A percentile compares a stretch with the other conserved stretches of the same genome.
Evolutionary conservation across 2,329 filamentous ascomycete species (phyloP).

Genomic region (Sclerotinia sclerotiorum): DNA sequence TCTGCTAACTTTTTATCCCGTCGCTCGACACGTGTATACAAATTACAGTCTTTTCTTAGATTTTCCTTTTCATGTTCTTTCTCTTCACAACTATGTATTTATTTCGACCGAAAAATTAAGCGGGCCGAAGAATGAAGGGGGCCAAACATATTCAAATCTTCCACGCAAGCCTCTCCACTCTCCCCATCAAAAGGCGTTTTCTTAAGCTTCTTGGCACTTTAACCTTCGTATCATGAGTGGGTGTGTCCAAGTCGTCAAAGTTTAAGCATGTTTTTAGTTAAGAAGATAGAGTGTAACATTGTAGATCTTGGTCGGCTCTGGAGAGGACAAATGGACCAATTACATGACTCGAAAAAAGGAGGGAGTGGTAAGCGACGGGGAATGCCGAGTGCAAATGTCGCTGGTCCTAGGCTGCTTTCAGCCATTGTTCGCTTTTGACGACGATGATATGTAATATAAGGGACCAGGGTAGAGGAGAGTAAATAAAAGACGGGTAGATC

Average conservation of each 20-base stretch:
- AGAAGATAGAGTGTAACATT: neutral
- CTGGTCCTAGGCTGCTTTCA: neutral
- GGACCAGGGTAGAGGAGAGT: neutral
- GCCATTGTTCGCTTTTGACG: neutral
- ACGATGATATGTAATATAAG: neutral
- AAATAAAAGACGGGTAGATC: neutral
- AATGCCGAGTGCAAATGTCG: neutral
- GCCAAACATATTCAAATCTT: constrained; percentile 1
- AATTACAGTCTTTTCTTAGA: too few relatives aligned
- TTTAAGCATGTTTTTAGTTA: constrained; percentile 18
- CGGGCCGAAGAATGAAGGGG: neutral
- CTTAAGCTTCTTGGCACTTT: neutral
- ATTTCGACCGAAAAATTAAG: neutral
- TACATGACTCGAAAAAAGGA: neutral
- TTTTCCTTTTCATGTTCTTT: too few relatives aligned
- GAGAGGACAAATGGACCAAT: neutral
- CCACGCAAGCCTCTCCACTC: constrained; percentile 18
- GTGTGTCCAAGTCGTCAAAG: neutral
- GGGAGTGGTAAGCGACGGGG: neutral
- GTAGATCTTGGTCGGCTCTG: constrained; percentile 6
- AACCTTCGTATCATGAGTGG: constrained; percentile 6
- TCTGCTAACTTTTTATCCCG: neutral
- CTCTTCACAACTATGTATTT: too few relatives aligned
- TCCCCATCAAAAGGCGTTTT: constrained; percentile 12
- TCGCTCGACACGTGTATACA: neutral